Evolutionary conservation across 2,329 filamentous ascomycete genomes (phyloP).

Genomic region (Lachnellula cervina): DNA sequence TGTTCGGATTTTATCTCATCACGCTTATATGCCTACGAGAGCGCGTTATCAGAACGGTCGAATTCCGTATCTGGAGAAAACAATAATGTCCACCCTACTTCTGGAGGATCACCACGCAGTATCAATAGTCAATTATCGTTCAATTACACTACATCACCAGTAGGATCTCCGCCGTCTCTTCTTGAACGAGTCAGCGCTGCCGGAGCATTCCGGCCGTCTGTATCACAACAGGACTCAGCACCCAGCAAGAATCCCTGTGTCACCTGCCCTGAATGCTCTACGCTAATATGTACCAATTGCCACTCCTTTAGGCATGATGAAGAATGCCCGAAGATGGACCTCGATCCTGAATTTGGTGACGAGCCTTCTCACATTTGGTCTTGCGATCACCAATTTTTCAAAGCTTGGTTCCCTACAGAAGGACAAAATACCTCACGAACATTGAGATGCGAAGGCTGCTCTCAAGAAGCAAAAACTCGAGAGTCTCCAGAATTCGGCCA

Average conservation of each 20-base stretch:
- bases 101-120: slow-evolving; percentile 3
- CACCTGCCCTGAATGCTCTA: slow-evolving; percentile 40
- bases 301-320: slow-evolving; percentile 37
- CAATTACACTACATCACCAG: too few species aligned
- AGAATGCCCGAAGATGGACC: slow-evolving; percentile 34
- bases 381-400: slow-evolving; percentile 11
- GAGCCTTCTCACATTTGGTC: slow-evolving; percentile 21
- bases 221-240: neutral
- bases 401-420: neutral
- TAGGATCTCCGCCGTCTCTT: too few species aligned
- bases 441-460: slow-evolving; percentile 12
- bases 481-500: neutral
- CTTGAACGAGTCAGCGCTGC: too few species aligned
- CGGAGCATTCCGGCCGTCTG: too few species aligned
- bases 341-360: slow-evolving; percentile 33
- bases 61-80: neutral
- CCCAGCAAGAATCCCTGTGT: slow-evolving; percentile 24
- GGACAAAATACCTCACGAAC: neutral
- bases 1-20: slow-evolving; percentile 45
- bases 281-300: slow-evolving; percentile 40
- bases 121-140: neutral
- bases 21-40: neutral
- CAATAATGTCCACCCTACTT: neutral
- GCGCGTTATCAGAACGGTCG: slow-evolving; percentile 15
- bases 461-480: neutral